These are phyloP conservation scores for Mitragyna speciosa DNA, from an alignment of 257 asterid species.

Conservation along the genomic window DNA sequence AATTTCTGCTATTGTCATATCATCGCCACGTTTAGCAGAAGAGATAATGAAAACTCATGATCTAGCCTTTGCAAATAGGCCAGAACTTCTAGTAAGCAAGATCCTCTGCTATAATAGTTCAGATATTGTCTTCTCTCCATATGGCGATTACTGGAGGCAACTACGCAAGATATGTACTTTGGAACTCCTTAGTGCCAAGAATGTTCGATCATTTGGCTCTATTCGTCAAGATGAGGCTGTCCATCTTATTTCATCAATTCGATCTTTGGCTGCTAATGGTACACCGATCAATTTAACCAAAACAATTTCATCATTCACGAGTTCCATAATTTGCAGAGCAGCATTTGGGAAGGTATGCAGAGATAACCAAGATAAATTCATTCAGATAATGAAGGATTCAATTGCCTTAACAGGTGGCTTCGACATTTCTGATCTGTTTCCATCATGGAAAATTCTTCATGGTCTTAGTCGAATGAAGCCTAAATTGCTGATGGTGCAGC, in stretches of 20 bases:
- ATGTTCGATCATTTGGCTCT: not conserved
- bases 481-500: constrained; percentile 7
- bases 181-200: not conserved
- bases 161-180: not conserved
- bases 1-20: too few relatives aligned
- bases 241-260: not conserved
- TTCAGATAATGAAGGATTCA: not conserved
- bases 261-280: not conserved
- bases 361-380: constrained; percentile 5
- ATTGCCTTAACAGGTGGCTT: not conserved
- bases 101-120: too few relatives aligned
- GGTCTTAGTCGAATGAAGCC: constrained; percentile 7
- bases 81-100: too few relatives aligned
- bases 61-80: too few relatives aligned
- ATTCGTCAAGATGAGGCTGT: not conserved
- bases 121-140: too few relatives aligned
- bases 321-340: constrained; percentile 11
- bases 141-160: too few relatives aligned
- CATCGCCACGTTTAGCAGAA: too few relatives aligned
- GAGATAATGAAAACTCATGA: too few relatives aligned
- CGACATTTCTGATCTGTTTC: constrained; percentile 22
- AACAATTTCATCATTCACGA: not conserved
- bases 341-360: constrained; percentile 19
- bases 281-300: constrained; percentile 8
- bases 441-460: constrained; percentile 21